These are phyloP conservation scores for Aspergillus nomiae DNA, from an alignment of 2,329 filamentous ascomycete genomes.

Conservation along the genomic window DNA sequence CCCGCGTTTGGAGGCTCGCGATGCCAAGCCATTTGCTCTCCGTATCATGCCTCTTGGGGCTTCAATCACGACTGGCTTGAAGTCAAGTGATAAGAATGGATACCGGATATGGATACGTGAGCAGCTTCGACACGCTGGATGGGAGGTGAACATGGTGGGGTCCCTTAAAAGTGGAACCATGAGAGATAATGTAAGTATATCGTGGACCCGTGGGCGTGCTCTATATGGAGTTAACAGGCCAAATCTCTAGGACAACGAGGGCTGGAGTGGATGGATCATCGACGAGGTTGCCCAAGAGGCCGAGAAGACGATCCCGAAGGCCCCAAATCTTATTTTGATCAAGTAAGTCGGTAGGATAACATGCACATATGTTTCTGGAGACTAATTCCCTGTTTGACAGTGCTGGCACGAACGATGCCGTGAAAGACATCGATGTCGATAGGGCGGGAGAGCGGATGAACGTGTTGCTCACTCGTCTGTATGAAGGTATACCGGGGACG, in stretches of 20 bases:
- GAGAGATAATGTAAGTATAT: conserved; percentile 22
- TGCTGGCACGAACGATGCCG: conserved; percentile 37
- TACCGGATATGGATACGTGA: conserved; percentile 12
- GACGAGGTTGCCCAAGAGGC: conserved; percentile 20
- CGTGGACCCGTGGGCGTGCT: neutral
- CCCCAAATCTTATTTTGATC: conserved; percentile 30
- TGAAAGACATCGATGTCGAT: conserved; percentile 20
- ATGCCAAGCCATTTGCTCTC: neutral
- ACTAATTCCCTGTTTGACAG: conserved; percentile 14
- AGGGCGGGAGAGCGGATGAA: conserved; percentile 28
- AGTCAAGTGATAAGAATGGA: conserved; percentile 11
- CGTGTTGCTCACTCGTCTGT: conserved; percentile 28
- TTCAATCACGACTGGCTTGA: conserved; percentile 12
- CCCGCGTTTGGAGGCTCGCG: neutral
- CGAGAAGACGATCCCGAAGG: conserved; percentile 14
- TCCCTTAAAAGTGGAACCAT: conserved; percentile 2
- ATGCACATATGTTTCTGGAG: too few relatives aligned
- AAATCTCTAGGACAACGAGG: conserved; percentile 24
- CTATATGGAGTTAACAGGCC: neutral
- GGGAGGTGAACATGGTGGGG: conserved; percentile 18
- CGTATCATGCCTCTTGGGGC: conserved; percentile 16
- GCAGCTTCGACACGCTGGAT: conserved; percentile 7
- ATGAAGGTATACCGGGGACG: conserved; percentile 23
- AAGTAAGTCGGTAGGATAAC: conserved; percentile 17
- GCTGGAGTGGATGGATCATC: conserved; percentile 23